These are phyloP conservation scores for Puccinia coronata DNA, from an alignment of 1,284 basidiomycete species.

Conservation along the genomic window DNA sequence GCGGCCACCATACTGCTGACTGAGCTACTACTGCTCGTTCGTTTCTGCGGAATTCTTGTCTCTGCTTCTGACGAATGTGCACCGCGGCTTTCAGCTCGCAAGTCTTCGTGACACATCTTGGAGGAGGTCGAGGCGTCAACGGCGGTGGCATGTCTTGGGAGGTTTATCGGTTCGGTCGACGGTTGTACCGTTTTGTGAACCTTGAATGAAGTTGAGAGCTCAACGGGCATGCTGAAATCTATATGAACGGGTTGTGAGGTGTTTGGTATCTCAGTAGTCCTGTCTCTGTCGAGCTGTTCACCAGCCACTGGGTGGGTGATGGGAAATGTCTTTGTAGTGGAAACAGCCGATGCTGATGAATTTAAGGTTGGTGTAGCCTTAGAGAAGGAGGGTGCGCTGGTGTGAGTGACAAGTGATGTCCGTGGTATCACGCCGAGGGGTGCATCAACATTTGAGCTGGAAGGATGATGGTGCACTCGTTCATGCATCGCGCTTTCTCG, in stretches of 20 bases:
- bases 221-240: slow-evolving; percentile 19
- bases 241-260: neutral
- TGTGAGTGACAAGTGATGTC: slow-evolving; percentile 32
- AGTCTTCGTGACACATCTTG: neutral
- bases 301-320: neutral
- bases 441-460: neutral
- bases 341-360: neutral
- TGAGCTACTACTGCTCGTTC: slow-evolving; percentile 1
- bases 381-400: neutral
- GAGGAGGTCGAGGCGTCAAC: neutral
- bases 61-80: neutral
- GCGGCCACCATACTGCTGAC: slow-evolving; percentile 9
- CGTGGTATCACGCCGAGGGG: slow-evolving; percentile 9
- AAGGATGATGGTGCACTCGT: slow-evolving; percentile 33
- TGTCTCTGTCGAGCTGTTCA: slow-evolving; percentile 20
- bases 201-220: slow-evolving; percentile 9
- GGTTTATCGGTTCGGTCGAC: slow-evolving; percentile 17
- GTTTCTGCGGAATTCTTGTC: neutral
- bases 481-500: slow-evolving; percentile 48
- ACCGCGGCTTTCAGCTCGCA: neutral
- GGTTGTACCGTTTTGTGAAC: neutral
- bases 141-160: neutral
- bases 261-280: neutral
- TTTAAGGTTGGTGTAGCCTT: neutral
- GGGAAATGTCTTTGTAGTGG: neutral